Conservation (phyloP, 2,329 filamentous ascomycete genomes). For the Fusarium agapanthi region DNA sequence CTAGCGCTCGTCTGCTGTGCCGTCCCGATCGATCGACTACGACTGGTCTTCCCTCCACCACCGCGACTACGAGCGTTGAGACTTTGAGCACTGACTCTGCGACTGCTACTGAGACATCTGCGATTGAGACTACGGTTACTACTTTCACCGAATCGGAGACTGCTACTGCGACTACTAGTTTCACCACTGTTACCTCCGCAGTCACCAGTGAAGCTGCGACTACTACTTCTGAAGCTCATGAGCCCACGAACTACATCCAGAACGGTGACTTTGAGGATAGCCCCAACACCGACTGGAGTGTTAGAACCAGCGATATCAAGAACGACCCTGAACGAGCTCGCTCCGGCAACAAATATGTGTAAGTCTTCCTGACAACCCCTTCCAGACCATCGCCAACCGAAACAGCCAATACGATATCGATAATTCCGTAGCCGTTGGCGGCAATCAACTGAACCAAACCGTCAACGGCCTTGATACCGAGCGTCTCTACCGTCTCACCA, state of each 20-base stretch:
- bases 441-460: neutral
- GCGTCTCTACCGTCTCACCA: neutral
- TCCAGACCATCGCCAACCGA: neutral
- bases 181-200: neutral
- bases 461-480: neutral
- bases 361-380: rapidly evolving
- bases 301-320: neutral
- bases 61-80: neutral
- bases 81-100: neutral
- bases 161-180: neutral
- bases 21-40: neutral
- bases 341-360: neutral
- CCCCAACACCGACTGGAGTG: neutral
- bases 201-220: neutral
- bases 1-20: constrained; percentile 3
- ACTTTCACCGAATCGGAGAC: neutral
- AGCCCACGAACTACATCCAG: neutral
- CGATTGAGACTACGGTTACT: neutral
- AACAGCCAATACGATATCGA: neutral
- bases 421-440: neutral
- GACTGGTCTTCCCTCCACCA: neutral
- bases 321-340: rapidly evolving
- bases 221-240: rapidly evolving
- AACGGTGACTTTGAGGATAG: neutral
- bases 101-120: neutral